A percentile compares a stretch with the other conserved stretches of the same genome.
Conservation (phyloP, 2,329 filamentous ascomycete species). For the Colletotrichum sp. region DNA sequence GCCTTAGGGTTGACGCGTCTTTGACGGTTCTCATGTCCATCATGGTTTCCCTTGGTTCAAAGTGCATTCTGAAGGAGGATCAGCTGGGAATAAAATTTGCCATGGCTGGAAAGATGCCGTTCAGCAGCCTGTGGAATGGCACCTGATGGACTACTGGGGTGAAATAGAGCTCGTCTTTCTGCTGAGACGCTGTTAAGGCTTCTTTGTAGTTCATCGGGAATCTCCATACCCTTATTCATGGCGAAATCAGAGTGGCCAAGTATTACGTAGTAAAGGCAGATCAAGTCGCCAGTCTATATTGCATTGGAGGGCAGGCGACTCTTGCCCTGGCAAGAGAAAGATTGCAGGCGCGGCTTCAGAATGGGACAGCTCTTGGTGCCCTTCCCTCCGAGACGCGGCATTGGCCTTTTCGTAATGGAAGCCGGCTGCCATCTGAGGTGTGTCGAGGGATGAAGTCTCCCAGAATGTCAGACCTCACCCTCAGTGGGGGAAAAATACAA, state of each 20-base stretch:
- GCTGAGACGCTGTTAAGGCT: neutral
- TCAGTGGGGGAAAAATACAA: fast-evolving
- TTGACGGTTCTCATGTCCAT: neutral
- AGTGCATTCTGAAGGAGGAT: neutral
- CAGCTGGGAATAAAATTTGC: too few relatives aligned
- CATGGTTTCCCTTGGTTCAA: neutral
- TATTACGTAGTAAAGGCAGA: fast-evolving
- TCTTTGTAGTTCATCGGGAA: too few relatives aligned
- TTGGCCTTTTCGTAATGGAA: neutral
- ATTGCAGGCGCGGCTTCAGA: fast-evolving
- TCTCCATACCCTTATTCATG: neutral
- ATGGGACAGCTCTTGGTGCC: fast-evolving
- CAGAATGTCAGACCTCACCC: fast-evolving
- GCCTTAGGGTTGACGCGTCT: neutral
- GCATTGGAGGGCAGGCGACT: fast-evolving
- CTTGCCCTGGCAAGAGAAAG: fast-evolving
- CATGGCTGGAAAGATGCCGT: neutral
- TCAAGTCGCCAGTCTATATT: fast-evolving
- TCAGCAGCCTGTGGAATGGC: neutral
- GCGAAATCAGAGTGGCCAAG: neutral
- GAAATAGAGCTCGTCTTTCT: fast-evolving
- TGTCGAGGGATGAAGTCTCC: neutral
- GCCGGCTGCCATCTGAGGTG: neutral
- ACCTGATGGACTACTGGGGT: neutral
- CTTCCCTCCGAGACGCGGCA: neutral